These are phyloP conservation scores for Paramecium primaurelia DNA, from an alignment of 73 alveolate genomes.

Conservation along the genomic window DNA sequence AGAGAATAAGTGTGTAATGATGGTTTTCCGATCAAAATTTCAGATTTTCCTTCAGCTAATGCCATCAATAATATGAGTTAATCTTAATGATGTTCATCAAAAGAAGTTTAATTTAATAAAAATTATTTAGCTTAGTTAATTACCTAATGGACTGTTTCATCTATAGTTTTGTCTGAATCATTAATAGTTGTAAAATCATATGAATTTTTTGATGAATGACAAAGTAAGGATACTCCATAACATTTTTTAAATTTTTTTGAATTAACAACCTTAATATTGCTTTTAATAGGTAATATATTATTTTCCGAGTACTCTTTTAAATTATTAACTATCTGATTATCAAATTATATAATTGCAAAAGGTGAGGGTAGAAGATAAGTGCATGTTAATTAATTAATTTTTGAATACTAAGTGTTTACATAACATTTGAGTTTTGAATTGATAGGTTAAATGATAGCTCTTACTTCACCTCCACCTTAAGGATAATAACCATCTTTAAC, in stretches of 20 bases:
- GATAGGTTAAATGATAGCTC: neutral
- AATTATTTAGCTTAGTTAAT: neutral
- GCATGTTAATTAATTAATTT: neutral
- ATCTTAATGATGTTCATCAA: constrained; percentile 6
- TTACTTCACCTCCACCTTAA: neutral
- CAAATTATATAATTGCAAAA: neutral
- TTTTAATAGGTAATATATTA: neutral
- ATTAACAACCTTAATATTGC: neutral
- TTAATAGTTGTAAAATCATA: neutral
- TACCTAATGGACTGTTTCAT: neutral
- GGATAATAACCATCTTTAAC: neutral
- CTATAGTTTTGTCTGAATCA: neutral
- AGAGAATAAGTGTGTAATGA: neutral
- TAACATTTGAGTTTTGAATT: neutral
- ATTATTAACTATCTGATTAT: neutral
- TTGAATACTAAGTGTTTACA: neutral
- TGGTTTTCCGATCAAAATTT: neutral
- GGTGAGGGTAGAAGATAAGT: neutral
- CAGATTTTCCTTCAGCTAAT: constrained; percentile 1
- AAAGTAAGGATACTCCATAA: neutral
- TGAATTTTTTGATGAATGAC: neutral
- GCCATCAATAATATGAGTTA: neutral
- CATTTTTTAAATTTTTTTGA: constrained; percentile 16
- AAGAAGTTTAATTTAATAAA: neutral
- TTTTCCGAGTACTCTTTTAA: neutral